Evolutionary conservation across 2,329 filamentous ascomycete genomes (phyloP), one percentile per base, ranked within the genome.

Genomic region (Penicillium sp.): DNA sequence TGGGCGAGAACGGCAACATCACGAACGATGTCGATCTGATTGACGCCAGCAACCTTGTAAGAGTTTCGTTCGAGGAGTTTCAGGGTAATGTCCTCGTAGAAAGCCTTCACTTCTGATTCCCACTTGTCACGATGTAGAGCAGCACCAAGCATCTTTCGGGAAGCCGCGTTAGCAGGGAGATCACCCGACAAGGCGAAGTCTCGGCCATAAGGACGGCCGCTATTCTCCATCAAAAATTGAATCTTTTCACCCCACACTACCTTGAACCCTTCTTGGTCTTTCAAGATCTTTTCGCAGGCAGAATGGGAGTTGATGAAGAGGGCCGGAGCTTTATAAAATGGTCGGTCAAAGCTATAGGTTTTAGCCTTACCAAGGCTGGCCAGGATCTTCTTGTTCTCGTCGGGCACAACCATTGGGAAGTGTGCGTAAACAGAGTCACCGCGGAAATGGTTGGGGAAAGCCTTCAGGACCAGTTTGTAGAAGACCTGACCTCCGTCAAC

Each of bases 1-100:
- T 84, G 82, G 3, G 74, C 74, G 10, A 82, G 72, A 58, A 84
- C 84, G 61, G 81, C 80, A 38, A 85, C 64, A 58, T 81, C 79
- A 13, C 77, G 76, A 55, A 80, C 74, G 47, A 82, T 76, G 63
- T 82, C 80, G 47, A 81, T 77, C 59, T 81, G 76, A 37, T 75
- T 74, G 35, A 73, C 68, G 6, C 75, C 77, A 5, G 73, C 78
- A 31, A 83, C 67, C 54, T 76, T 74, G 69, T 80, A 81, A 15
- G 76, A 77, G 47, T 80, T 74, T 53, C 73, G 66, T 55, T 75
- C 69, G 43, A 82, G 66, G 8, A 81, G 73, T 50, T 77, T 72
- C 35, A 76, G 61, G 2, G 80, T 82, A 54, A 79, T 79, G 5
- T 78, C 68, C 61, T 81, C 75, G 61, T 81, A 82, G 69, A 80